phyloP scores from a whole-genome alignment of 768 basidiomycete genomes.

The Suillus subaureus region DNA sequence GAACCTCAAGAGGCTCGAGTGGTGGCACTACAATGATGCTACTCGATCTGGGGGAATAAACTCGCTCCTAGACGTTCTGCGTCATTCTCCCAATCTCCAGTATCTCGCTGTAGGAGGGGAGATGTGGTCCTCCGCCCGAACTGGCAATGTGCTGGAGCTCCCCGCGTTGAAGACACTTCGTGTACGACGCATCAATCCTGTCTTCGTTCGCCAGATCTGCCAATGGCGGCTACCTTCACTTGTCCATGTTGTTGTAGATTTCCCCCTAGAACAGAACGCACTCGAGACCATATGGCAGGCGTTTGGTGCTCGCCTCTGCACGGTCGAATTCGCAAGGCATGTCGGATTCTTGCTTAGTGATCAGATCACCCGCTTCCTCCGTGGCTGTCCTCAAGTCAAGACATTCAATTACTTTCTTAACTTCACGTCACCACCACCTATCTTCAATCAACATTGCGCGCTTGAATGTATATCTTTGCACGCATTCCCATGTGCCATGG shows the following conservation, averaged over 20 bases:
- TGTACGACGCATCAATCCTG: slow-evolving; percentile 47
- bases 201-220: slow-evolving; percentile 51
- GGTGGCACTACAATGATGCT: slow-evolving; percentile 63
- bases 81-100: slow-evolving; percentile 52
- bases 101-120: slow-evolving; percentile 60
- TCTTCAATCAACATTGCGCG: slow-evolving; percentile 29
- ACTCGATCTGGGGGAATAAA: slow-evolving; percentile 69
- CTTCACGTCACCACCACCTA: slow-evolving; percentile 42
- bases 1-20: slow-evolving; percentile 63
- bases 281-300: slow-evolving; percentile 50
- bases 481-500: slow-evolving; percentile 45
- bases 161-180: slow-evolving; percentile 56
- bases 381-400: slow-evolving; percentile 45
- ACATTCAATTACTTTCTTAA: slow-evolving; percentile 59
- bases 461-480: slow-evolving; percentile 55
- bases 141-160: slow-evolving; percentile 37
- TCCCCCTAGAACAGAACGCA: slow-evolving; percentile 39
- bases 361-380: slow-evolving; percentile 48
- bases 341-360: slow-evolving; percentile 55
- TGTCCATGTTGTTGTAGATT: slow-evolving; percentile 53
- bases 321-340: slow-evolving; percentile 60
- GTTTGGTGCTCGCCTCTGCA: slow-evolving; percentile 52
- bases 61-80: slow-evolving; percentile 54
- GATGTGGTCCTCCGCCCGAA: slow-evolving; percentile 30
- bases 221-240: slow-evolving; percentile 58